Evolutionary conservation across 495 filamentous ascomycete species (phyloP).

Genomic region (Thermothielavioides terrestris): DNA sequence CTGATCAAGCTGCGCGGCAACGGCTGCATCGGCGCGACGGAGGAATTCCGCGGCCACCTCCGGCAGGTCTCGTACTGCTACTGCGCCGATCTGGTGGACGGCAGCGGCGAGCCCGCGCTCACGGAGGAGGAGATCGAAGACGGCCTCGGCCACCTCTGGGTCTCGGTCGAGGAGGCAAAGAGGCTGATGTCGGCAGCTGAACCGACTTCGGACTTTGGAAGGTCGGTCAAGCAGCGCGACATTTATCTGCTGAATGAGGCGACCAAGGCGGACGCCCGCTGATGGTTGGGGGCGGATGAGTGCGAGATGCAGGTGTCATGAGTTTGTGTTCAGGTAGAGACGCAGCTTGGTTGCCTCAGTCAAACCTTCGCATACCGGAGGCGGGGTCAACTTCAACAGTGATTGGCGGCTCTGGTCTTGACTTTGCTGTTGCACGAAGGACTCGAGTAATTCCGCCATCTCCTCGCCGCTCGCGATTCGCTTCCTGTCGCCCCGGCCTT

Average conservation of each 20-base stretch:
- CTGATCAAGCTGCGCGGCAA: slow-evolving; percentile 7
- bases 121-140: slow-evolving; percentile 19
- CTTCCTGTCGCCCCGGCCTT: too few relatives aligned
- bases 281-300: too few relatives aligned
- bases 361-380: too few relatives aligned
- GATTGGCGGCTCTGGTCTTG: too few relatives aligned
- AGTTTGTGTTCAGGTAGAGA: too few relatives aligned
- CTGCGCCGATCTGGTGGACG: slow-evolving; percentile 12
- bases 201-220: slow-evolving; percentile 20
- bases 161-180: slow-evolving; percentile 12
- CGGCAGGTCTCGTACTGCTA: slow-evolving; percentile 24
- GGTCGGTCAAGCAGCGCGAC: slow-evolving; percentile 21
- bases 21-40: slow-evolving; percentile 12
- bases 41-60: slow-evolving; percentile 20
- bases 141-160: slow-evolving; percentile 16
- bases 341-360: too few relatives aligned
- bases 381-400: too few relatives aligned
- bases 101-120: slow-evolving; percentile 10
- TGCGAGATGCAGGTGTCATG: too few relatives aligned
- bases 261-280: too few relatives aligned
- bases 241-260: slow-evolving; percentile 6
- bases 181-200: slow-evolving; percentile 10
- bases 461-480: background rate
- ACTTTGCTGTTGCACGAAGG: background rate
- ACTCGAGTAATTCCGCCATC: background rate